phyloP scores from a whole-genome alignment of 2,329 filamentous ascomycete genomes.

The Aspergillus fijiensis region DNA sequence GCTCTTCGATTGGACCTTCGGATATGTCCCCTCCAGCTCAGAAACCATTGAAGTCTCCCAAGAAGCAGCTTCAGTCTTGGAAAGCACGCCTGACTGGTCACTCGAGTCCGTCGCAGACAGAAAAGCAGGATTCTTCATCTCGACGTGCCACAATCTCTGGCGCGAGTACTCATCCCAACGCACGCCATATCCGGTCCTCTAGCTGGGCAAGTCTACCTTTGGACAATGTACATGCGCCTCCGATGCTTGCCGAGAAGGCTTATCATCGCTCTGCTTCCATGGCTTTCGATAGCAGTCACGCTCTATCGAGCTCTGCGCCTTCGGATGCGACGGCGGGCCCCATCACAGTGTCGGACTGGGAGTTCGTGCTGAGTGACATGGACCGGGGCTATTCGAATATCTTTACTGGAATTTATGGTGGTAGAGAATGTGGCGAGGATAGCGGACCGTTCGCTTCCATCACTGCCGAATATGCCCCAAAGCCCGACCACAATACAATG shows the following conservation, averaged over 20 bases:
- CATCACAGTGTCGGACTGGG: slow-evolving; percentile 72
- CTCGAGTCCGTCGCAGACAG: slow-evolving; percentile 20
- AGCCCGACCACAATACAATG: slow-evolving; percentile 22
- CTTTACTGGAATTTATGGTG: slow-evolving; percentile 55
- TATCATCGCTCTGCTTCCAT: slow-evolving; percentile 51
- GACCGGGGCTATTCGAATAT: slow-evolving; percentile 79
- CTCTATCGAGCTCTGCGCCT: slow-evolving; percentile 47
- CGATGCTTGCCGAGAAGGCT: slow-evolving; percentile 19
- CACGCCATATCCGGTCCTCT: slow-evolving; percentile 33
- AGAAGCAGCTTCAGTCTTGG: slow-evolving; percentile 38
- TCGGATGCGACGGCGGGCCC: slow-evolving; percentile 33
- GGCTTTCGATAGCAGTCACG: slow-evolving; percentile 28
- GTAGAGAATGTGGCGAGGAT: slow-evolving; percentile 41
- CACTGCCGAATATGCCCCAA: slow-evolving; percentile 32
- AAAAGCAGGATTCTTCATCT: slow-evolving; percentile 26
- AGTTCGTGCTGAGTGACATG: slow-evolving; percentile 74
- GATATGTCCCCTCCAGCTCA: slow-evolving; percentile 35
- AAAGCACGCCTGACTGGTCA: slow-evolving; percentile 35
- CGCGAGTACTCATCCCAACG: slow-evolving; percentile 24
- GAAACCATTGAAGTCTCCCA: slow-evolving; percentile 33
- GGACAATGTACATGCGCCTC: slow-evolving; percentile 20
- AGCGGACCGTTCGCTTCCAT: slow-evolving; percentile 37
- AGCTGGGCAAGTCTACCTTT: slow-evolving; percentile 31
- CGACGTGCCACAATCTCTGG: slow-evolving; percentile 36
- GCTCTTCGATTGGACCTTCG: slow-evolving; percentile 21